A percentile compares a stretch with the other conserved stretches of the same genome.
phyloP scores from a whole-genome alignment of 1,284 basidiomycete genomes.

The Malassezia japonica region DNA sequence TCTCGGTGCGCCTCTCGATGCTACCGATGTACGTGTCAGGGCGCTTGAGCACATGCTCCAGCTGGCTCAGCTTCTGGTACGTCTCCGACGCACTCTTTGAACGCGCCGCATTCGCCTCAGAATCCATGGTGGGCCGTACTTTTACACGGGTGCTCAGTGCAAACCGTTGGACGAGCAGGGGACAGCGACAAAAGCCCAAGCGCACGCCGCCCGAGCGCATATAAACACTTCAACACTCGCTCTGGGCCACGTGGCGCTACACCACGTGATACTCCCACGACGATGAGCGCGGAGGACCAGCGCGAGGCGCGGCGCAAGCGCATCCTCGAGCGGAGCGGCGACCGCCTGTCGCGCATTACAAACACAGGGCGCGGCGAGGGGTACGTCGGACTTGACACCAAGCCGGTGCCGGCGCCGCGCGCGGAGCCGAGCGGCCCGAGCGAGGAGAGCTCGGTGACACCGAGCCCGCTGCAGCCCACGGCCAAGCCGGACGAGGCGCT shows the following conservation, averaged over 20 bases:
- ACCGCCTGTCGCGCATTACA: slow-evolving; percentile 44
- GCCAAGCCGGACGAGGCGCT: not conserved
- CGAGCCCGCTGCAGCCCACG: not conserved
- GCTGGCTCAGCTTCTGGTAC: slow-evolving; percentile 89
- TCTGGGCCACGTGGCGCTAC: too few species aligned
- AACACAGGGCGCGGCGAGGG: slow-evolving; percentile 42
- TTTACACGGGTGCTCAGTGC: too few species aligned
- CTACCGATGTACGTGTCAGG: slow-evolving; percentile 90
- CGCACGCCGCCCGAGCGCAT: slow-evolving; percentile 6
- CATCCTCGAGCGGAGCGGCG: slow-evolving; percentile 40
- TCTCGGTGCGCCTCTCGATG: slow-evolving; percentile 44
- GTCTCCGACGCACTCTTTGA: slow-evolving; percentile 84
- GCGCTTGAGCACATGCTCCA: slow-evolving; percentile 90
- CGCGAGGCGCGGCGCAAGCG: slow-evolving; percentile 44
- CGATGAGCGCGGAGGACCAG: slow-evolving; percentile 20
- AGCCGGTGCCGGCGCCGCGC: not conserved
- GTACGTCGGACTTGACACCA: slow-evolving; percentile 6
- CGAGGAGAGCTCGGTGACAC: not conserved
- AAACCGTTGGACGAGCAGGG: too few species aligned
- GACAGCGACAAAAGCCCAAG: too few species aligned
- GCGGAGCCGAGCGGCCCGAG: not conserved
- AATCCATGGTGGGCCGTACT: too few species aligned
- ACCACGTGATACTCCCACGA: slow-evolving; percentile 1
- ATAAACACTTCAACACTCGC: not conserved
- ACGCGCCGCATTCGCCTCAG: too few species aligned